Percentiles rank a stretch among this genome's conserved stretches.
Evolutionary conservation across 139 green algal genomes (phyloP).

Genomic region (Picochlorum sp.): DNA sequence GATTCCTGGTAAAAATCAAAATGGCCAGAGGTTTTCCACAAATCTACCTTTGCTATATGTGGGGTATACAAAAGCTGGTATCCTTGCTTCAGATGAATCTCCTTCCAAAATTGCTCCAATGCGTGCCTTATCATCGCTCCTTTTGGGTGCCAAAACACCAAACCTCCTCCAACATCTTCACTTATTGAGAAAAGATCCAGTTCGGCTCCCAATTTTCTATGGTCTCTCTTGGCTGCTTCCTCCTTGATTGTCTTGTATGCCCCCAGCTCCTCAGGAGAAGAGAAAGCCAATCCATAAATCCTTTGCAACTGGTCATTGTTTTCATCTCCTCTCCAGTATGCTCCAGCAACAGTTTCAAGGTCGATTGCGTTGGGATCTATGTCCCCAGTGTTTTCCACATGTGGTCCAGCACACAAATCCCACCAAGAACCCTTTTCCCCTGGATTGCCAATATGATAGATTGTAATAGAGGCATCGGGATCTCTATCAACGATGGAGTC

Average conservation of each 20-base stretch:
- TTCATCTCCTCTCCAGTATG: slow-evolving; percentile 91
- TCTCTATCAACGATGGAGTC: slow-evolving; percentile 57
- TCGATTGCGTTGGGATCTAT: slow-evolving; percentile 75
- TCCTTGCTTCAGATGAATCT: slow-evolving; percentile 70
- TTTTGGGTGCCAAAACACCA: slow-evolving; percentile 97
- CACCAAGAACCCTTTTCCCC: slow-evolving; percentile 66
- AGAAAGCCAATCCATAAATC: slow-evolving; percentile 92
- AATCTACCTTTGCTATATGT: slow-evolving; percentile 87
- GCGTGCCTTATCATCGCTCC: slow-evolving; percentile 70
- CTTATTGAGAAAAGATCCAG: slow-evolving; percentile 88
- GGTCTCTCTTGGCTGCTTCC: slow-evolving; percentile 56
- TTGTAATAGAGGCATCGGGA: slow-evolving; percentile 80
- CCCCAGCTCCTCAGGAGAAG: slow-evolving; percentile 52
- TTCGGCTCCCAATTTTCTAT: slow-evolving; percentile 85
- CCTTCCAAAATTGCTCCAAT: slow-evolving; percentile 92
- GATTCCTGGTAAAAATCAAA: slow-evolving; percentile 94
- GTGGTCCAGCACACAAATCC: slow-evolving; percentile 92
- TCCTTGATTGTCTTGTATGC: slow-evolving; percentile 69
- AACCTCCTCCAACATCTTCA: slow-evolving; percentile 60
- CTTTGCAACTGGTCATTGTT: slow-evolving; percentile 73
- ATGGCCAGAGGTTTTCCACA: slow-evolving; percentile 95
- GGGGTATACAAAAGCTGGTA: slow-evolving; percentile 91
- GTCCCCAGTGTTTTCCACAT: slow-evolving; percentile 72
- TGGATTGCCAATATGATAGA: slow-evolving; percentile 87
- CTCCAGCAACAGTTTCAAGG: slow-evolving; percentile 81